These are phyloP conservation scores for Halocafeteria seosinensis DNA, from an alignment of 108 stramenopile species.

Conservation along the genomic window DNA sequence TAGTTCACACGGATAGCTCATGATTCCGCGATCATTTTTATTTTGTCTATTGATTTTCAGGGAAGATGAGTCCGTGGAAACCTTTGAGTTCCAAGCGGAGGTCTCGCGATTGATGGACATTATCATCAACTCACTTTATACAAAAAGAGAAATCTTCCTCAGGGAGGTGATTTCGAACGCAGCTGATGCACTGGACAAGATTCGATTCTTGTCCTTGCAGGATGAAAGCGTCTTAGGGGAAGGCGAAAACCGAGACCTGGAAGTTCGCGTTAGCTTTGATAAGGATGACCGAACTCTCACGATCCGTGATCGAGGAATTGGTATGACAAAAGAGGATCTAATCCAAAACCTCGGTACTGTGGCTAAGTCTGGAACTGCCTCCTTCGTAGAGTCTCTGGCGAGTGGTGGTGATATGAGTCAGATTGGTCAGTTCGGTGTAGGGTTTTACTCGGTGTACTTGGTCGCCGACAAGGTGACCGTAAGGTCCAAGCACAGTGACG, in stretches of 20 bases:
- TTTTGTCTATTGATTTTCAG: no score
- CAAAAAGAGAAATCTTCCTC: conserved; percentile 90
- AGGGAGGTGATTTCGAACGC: conserved; percentile 88
- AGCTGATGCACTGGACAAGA: conserved; percentile 95
- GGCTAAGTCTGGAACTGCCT: conserved; percentile 93
- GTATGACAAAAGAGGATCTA: conserved; percentile 86
- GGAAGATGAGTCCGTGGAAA: no score
- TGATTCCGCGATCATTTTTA: no score
- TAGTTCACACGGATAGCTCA: no score
- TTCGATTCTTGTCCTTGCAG: conserved; percentile 71
- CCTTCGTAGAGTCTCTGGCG: conserved; percentile 77
- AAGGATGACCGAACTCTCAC: conserved; percentile 69
- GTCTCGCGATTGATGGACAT: conserved; percentile 95
- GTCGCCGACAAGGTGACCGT: conserved; percentile 78
- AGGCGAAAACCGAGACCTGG: conserved; percentile 53
- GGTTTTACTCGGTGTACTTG: conserved; percentile 90
- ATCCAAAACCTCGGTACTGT: conserved; percentile 93
- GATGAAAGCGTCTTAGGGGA: conserved; percentile 28
- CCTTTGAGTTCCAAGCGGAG: conserved; percentile 82
- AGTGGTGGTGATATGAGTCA: conserved; percentile 45
- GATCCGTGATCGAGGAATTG: conserved; percentile 81
- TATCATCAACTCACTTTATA: conserved; percentile 97
- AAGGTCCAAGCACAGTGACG: conserved; percentile 69
- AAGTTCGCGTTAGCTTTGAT: conserved; percentile 75
- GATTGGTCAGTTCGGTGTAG: conserved; percentile 99